Conservation (phyloP, 2,329 filamentous ascomycete genomes). For the Colletotrichum horii region DNA sequence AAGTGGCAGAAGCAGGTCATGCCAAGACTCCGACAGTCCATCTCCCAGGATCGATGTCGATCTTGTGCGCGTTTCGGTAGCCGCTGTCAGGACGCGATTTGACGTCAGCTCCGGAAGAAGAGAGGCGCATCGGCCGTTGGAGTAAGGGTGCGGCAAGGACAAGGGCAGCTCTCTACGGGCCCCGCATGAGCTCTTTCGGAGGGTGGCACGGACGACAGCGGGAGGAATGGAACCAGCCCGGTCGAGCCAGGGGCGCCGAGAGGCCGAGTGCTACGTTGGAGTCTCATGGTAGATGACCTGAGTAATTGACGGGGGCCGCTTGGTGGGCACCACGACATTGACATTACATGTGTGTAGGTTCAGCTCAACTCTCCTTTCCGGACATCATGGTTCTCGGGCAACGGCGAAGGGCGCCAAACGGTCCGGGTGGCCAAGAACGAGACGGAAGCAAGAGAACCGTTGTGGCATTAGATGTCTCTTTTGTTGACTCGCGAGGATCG, state of each 20-base stretch:
- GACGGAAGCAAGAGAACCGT: neutral
- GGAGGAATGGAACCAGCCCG: slow-evolving; percentile 2
- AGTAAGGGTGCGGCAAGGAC: slow-evolving; percentile 1
- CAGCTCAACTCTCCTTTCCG: neutral
- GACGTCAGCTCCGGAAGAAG: neutral
- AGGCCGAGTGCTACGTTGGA: slow-evolving; percentile 12
- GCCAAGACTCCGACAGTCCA: neutral
- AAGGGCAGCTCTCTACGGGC: slow-evolving; percentile 7
- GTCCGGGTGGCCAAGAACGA: neutral
- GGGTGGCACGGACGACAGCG: slow-evolving; percentile 14
- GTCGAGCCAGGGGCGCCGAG: slow-evolving; percentile 8
- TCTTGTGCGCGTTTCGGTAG: neutral
- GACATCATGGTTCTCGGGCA: neutral
- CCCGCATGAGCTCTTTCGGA: slow-evolving; percentile 18
- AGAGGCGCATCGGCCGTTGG: neutral
- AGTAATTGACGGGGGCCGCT: neutral
- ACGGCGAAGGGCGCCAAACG: neutral
- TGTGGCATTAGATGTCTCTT: neutral
- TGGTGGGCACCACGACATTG: neutral
- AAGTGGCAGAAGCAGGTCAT: neutral
- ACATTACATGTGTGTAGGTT: neutral
- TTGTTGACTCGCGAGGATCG: neutral
- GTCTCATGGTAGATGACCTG: neutral
- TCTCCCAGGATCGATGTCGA: neutral
- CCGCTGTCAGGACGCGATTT: neutral